phyloP scores from a whole-genome alignment of 83 land plant species.

The Isoetes engelmannii region DNA sequence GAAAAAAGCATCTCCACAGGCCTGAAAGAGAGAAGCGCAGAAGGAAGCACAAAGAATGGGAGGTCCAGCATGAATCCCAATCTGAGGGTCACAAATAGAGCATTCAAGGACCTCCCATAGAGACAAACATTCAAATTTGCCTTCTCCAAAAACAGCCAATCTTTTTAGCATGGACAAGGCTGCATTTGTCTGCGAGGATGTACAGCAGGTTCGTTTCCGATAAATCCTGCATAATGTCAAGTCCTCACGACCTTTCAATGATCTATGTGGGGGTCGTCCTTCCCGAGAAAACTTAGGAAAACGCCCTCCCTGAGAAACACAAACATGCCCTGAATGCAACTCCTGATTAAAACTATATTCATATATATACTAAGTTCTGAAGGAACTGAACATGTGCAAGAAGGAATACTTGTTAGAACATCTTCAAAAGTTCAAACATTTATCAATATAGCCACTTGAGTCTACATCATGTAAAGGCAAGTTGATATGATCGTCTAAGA shows the following conservation, averaged over 20 bases:
- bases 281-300: conserved; percentile 63
- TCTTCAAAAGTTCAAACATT: no score
- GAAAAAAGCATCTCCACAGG: conserved; percentile 69
- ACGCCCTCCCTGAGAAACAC: conserved; percentile 70
- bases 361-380: no score
- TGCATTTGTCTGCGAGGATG: conserved; percentile 66
- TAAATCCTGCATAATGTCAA: conserved; percentile 69
- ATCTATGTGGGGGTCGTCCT: conserved; percentile 61
- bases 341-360: no score
- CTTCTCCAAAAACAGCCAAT: conserved; percentile 73
- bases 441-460: no score
- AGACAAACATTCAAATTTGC: conserved; percentile 61
- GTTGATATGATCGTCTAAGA: no score
- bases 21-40: conserved; percentile 56
- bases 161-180: conserved; percentile 51
- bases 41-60: conserved; percentile 62
- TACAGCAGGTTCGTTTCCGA: conserved; percentile 72
- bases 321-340: conserved; percentile 3
- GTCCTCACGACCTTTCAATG: conserved; percentile 55
- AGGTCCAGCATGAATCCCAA: conserved; percentile 68
- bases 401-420: no score
- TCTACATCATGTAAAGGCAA: no score
- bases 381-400: no score
- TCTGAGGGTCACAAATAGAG: conserved; percentile 77
- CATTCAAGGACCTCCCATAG: conserved; percentile 86